These are phyloP conservation scores for Simmondsia chinensis DNA, from an alignment of 148 eudicot species.

Conservation along the genomic window DNA sequence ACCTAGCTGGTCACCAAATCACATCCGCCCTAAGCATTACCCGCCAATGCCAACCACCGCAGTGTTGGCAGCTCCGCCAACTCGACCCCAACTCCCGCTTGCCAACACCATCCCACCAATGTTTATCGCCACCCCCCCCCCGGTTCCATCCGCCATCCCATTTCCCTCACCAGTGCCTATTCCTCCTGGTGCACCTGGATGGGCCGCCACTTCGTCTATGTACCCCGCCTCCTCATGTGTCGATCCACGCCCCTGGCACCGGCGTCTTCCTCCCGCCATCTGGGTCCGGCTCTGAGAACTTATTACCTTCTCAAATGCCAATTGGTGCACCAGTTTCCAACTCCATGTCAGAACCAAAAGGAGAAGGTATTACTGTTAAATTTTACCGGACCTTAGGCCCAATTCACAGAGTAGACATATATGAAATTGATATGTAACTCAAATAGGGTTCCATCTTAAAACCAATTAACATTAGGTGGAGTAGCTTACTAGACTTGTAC, in stretches of 20 bases:
- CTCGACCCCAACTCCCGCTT: conserved; percentile 23
- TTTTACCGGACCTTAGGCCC: too few species aligned
- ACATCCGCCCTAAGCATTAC: conserved; percentile 39
- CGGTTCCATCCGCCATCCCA: conserved; percentile 27
- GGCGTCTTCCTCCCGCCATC: conserved; percentile 64
- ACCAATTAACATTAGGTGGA: too few species aligned
- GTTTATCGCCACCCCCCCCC: conserved; percentile 26
- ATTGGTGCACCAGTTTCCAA: not conserved
- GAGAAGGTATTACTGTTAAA: too few species aligned
- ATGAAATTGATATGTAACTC: too few species aligned
- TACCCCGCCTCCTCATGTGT: conserved; percentile 36
- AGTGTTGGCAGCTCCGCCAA: conserved; percentile 27
- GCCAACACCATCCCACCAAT: conserved; percentile 36
- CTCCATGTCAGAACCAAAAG: too few species aligned
- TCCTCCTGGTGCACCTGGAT: conserved; percentile 35
- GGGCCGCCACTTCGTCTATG: conserved; percentile 27
- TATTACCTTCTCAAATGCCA: conserved; percentile 7
- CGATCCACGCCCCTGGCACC: conserved; percentile 53
- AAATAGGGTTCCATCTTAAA: too few species aligned
- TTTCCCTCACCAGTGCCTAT: conserved; percentile 31
- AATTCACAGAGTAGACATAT: too few species aligned
- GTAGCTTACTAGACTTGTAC: too few species aligned
- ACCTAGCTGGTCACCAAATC: conserved; percentile 27
- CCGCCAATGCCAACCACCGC: conserved; percentile 26
- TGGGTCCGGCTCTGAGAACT: conserved; percentile 32